Evolutionary conservation across 495 filamentous ascomycete genomes (phyloP).

Genomic region (Neurospora hispaniola): DNA sequence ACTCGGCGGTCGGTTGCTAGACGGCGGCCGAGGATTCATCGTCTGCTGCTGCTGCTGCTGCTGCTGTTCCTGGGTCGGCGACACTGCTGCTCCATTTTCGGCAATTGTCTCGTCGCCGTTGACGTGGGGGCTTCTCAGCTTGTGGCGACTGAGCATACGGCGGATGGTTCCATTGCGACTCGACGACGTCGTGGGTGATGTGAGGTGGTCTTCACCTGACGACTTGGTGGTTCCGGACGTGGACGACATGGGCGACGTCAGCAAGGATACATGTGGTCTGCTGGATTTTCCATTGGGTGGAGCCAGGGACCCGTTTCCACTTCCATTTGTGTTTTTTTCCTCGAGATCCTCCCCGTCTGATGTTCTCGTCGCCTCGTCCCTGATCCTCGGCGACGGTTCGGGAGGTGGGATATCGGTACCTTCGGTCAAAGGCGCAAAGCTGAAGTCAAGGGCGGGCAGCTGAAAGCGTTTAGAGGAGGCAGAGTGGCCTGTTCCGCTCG

Average conservation of each 20-base stretch:
- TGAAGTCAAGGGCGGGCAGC: constrained; percentile 41
- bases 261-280: constrained; percentile 21
- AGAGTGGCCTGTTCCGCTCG: constrained; percentile 8
- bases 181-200: constrained; percentile 32
- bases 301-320: constrained; percentile 2
- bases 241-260: constrained; percentile 15
- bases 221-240: constrained; percentile 27
- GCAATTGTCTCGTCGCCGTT: constrained; percentile 18
- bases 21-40: not conserved
- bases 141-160: constrained; percentile 33
- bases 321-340: constrained; percentile 1
- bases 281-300: constrained; percentile 23
- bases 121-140: constrained; percentile 36
- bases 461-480: constrained; percentile 36
- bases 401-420: constrained; percentile 49
- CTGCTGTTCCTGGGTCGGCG: constrained; percentile 26
- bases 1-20: not conserved
- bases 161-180: constrained; percentile 34
- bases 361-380: constrained; percentile 31
- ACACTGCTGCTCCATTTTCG: constrained; percentile 2
- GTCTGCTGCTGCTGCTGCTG: constrained; percentile 2
- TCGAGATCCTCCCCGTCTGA: constrained; percentile 10
- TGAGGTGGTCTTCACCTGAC: constrained; percentile 31
- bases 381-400: constrained; percentile 33
- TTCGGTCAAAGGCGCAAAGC: constrained; percentile 43